Percentiles rank a stretch among this genome's conserved stretches.
These are phyloP conservation scores for Torulaspora microellipsoides DNA, from an alignment of 805 yeast genomes.

Conservation along the genomic window DNA sequence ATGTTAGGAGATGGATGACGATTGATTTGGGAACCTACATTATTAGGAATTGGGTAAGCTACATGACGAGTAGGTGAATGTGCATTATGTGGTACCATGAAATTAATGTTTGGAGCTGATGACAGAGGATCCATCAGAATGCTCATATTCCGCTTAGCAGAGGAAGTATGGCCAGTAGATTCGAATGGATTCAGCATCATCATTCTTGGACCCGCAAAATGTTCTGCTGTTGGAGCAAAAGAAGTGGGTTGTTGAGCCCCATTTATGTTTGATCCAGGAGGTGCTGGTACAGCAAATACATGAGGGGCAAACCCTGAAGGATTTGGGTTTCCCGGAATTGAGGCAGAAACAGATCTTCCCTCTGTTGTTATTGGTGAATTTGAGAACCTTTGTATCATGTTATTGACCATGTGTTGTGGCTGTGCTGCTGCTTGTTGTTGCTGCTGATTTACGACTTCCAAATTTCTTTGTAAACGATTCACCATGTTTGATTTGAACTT, in stretches of 20 bases:
- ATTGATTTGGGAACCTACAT: slow-evolving; percentile 5
- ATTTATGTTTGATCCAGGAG: slow-evolving; percentile 6
- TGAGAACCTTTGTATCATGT: background rate
- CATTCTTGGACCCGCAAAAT: slow-evolving; percentile 13
- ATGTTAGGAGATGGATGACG: slow-evolving; percentile 10
- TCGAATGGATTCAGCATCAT: slow-evolving; percentile 27
- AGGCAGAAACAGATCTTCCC: slow-evolving; percentile 8
- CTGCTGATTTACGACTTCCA: slow-evolving; percentile 11
- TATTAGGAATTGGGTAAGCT: background rate
- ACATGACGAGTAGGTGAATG: slow-evolving; percentile 4
- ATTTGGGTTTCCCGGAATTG: slow-evolving; percentile 5
- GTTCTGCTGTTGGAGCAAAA: slow-evolving; percentile 7
- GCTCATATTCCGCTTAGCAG: slow-evolving; percentile 25
- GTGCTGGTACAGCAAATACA: slow-evolving; percentile 13
- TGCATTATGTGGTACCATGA: slow-evolving; percentile 3
- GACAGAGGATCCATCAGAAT: slow-evolving; percentile 26
- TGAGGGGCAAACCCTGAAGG: slow-evolving; percentile 11
- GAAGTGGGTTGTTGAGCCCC: slow-evolving; percentile 5
- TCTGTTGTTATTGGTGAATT: slow-evolving; percentile 2
- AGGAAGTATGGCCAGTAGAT: slow-evolving; percentile 13
- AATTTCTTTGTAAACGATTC: slow-evolving; percentile 8
- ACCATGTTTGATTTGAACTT: slow-evolving; percentile 7
- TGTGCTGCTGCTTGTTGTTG: slow-evolving; percentile 12
- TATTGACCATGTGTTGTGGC: slow-evolving; percentile 3
- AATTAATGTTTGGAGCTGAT: slow-evolving; percentile 15